Percentiles rank a stretch among this genome's conserved stretches.
phyloP scores from a whole-genome alignment of 2,329 filamentous ascomycete genomes.

The Talaromyces sp. region DNA sequence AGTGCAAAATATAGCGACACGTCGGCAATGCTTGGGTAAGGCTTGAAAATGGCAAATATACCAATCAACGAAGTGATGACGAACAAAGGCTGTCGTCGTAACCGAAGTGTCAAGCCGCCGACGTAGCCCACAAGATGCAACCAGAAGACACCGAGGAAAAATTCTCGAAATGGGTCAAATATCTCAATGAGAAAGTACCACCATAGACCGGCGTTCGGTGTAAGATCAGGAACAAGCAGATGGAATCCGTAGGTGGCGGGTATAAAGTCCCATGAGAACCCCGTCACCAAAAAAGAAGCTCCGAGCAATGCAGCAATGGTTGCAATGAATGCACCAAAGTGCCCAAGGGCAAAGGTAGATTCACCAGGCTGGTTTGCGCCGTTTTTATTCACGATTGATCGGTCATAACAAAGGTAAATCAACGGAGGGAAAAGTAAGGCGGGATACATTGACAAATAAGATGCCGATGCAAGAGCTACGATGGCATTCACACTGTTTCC shows the following conservation, averaged over 20 bases:
- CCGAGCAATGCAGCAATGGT: slow-evolving; percentile 62
- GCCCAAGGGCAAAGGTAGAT: slow-evolving; percentile 52
- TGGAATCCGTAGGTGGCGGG: slow-evolving; percentile 89
- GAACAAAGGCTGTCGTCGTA: slow-evolving; percentile 81
- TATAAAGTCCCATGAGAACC: slow-evolving; percentile 81
- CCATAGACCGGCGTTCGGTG: slow-evolving; percentile 93
- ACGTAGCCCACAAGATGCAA: slow-evolving; percentile 89
- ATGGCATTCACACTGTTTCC: slow-evolving; percentile 73
- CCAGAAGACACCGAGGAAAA: slow-evolving; percentile 98
- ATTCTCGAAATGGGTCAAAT: slow-evolving; percentile 95
- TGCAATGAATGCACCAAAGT: slow-evolving; percentile 51
- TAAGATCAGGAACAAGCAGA: slow-evolving; percentile 83
- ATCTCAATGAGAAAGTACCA: slow-evolving; percentile 99
- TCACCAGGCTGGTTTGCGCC: slow-evolving; percentile 27
- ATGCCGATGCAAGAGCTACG: slow-evolving; percentile 78
- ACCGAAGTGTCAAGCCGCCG: slow-evolving; percentile 74
- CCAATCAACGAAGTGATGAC: slow-evolving; percentile 80
- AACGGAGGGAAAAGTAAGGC: slow-evolving; percentile 80
- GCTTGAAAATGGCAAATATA: slow-evolving; percentile 92
- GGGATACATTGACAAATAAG: slow-evolving; percentile 90
- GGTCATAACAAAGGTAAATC: slow-evolving; percentile 74
- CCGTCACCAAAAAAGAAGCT: slow-evolving; percentile 70
- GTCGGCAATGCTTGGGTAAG: slow-evolving; percentile 90
- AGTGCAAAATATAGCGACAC: slow-evolving; percentile 79
- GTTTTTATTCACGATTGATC: slow-evolving; percentile 23